Evolutionary conservation across 2,329 filamentous ascomycete genomes (phyloP).

Genomic region (Dendryphion nanum): DNA sequence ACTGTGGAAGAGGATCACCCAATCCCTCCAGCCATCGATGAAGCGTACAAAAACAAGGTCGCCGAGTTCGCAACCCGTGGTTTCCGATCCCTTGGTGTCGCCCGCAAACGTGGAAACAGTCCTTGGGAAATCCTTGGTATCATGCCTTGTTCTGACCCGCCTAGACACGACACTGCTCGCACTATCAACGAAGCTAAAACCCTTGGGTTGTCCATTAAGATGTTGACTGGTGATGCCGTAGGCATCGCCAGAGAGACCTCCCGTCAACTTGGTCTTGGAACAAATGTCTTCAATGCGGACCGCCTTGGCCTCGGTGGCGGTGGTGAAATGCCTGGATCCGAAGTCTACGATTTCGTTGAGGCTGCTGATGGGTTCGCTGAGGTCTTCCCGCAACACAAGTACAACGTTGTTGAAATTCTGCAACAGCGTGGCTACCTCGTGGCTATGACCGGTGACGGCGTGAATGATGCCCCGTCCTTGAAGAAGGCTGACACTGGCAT

Average conservation of each 20-base stretch:
- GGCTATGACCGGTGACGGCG: conserved; percentile 95
- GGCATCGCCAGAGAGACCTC: conserved; percentile 91
- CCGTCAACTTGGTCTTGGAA: conserved; percentile 85
- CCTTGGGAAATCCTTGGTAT: conserved; percentile 92
- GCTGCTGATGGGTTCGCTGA: conserved; percentile 93
- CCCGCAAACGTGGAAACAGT: conserved; percentile 79
- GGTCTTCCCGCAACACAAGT: conserved; percentile 94
- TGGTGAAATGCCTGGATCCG: conserved; percentile 89
- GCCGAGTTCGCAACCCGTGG: conserved; percentile 89
- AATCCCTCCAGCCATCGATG: conserved; percentile 72
- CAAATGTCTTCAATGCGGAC: conserved; percentile 92
- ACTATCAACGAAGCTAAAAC: conserved; percentile 88
- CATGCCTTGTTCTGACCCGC: conserved; percentile 91
- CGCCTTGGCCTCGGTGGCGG: conserved; percentile 85
- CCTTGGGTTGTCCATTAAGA: conserved; percentile 88
- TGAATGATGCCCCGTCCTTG: conserved; percentile 88
- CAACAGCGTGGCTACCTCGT: conserved; percentile 92
- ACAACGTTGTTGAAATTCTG: conserved; percentile 88
- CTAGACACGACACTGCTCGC: conserved; percentile 84
- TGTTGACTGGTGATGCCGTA: conserved; percentile 93
- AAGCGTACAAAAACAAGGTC: conserved; percentile 89
- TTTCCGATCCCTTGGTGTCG: conserved; percentile 91
- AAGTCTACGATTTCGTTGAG: conserved; percentile 94
- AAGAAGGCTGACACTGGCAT: conserved; percentile 98
- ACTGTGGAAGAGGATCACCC: conserved; percentile 83